Evolutionary conservation across 192 early-diverging fungal genomes (phyloP), one percentile per base, ranked within the genome.

Genomic region (Backusella australiensis): DNA sequence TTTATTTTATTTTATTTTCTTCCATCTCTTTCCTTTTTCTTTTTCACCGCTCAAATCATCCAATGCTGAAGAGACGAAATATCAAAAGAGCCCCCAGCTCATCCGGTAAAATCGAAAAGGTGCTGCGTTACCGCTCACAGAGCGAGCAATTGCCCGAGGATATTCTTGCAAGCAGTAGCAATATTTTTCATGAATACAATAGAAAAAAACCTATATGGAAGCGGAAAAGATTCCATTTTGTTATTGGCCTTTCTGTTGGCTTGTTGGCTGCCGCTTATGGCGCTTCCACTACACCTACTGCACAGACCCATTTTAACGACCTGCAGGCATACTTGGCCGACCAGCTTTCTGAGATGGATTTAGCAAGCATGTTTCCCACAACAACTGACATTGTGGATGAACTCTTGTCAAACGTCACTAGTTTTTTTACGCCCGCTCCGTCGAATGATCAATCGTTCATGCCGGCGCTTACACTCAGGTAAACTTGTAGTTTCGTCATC

Each of bases 331-430:
- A 76, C 14, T 73, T 90, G 36, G 80, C 83, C 34, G 46, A 74
- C 14, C 49, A 85, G 15, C 46, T 88, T 32, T 84, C 81, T 44
- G 92, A 93, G 67, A 85, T 93, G 78, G 92, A 93, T 75, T 74
- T 93, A 17, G 75, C 84, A 19, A 88, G 89, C 21, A 82, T 91
- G 74, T 76, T 94, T 11, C 92, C 92, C 19, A 84, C 88, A 26
- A 84, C 89, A 3, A 87, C 87, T 70, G 85, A 90, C 74, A 76
- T 89, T 21, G 84, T 91, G 0, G 92, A 94, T 52, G 92, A 94
- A 66, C 83, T 94, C 67, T 79, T 92, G 42, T 83, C 81, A 26
- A 90, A 94, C 75, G 82, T 94, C 34, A 87, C 90, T 12, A 77
- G 79, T 49, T 87, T 87, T 53, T 78, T 88, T 49, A 85, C 73